Base-by-base conservation (phyloP, 2,329 filamentous ascomycete species). In the Grosmannia serpens region DNA sequence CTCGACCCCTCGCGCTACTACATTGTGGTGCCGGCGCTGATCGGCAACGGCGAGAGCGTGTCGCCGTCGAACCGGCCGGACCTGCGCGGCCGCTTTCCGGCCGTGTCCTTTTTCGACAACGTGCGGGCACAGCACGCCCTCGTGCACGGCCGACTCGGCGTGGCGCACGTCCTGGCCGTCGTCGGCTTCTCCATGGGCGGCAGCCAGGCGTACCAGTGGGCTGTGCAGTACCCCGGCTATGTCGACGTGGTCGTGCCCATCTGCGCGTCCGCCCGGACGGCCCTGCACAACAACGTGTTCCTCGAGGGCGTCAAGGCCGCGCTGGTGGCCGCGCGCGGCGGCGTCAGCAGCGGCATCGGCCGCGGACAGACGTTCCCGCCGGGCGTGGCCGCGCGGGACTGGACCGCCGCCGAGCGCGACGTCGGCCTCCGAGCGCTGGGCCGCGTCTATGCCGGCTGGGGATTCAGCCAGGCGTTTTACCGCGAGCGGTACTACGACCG, bases 391-490 rank as follows among this genome's bases (percentile, higher is more conserved):
- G 57, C 65, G 57, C 61, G 58, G 31, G 31, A 33, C 8, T 60
- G 44, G 26, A 67, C 4, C 65, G 71, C 64, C 66, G 38, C 4
- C 4, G 38, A 55, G 26, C 20, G 17, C 13, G 53, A 55, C 10
- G 53, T 55, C 53, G 66, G 77, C 60, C 67, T 91, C 52, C 91
- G 86, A 66, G 88, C 88, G 0, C 80, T 91, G 57, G 86, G 80
- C 0, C 77, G 86, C 46, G 87, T 84, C 0, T 92, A 92, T 70
- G 87, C 88, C 1, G 88, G 88, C 1, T 92, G 83, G 88, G 88
- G 88, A 0, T 88, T 92, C 66, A 87, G 83, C 56, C 88, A 91
- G 66, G 78, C 86, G 0, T 92, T 91, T 65, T 92, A 91, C 65
- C 78, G 88, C 1, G 75, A 88, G 63, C 84, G 78, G 67, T 62